These are phyloP conservation scores for Rhodotorula sp. DNA, from an alignment of 1,284 basidiomycete species.

Conservation along the genomic window DNA sequence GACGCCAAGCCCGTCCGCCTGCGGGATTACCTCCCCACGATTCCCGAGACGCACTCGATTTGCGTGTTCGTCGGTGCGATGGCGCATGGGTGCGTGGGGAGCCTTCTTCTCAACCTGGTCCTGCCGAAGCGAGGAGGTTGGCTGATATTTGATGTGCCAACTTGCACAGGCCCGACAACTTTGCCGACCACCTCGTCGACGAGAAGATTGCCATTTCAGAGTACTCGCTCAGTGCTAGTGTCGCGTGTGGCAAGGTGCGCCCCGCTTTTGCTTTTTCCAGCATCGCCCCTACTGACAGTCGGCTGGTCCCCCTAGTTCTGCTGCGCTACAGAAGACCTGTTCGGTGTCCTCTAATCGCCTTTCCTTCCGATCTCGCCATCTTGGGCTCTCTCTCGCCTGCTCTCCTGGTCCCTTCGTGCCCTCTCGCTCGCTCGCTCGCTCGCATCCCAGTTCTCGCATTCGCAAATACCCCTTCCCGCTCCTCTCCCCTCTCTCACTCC, in stretches of 20 bases:
- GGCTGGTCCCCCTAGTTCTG: constrained; percentile 57
- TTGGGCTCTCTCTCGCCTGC: neutral
- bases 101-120: neutral
- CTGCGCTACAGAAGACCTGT: constrained; percentile 58
- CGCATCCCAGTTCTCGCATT: neutral
- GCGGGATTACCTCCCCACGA: constrained; percentile 73
- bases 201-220: constrained; percentile 97
- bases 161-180: constrained; percentile 71
- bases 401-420: neutral
- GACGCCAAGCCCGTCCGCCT: constrained; percentile 83
- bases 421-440: neutral
- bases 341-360: constrained; percentile 48
- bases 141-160: neutral
- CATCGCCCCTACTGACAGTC: neutral
- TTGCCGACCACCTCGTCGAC: constrained; percentile 94
- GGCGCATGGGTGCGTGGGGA: constrained; percentile 67
- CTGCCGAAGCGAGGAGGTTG: neutral
- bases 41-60: constrained; percentile 82
- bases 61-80: constrained; percentile 98
- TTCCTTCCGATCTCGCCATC: neutral
- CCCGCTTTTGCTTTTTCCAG: neutral
- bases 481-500: neutral
- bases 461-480: constrained; percentile 3
- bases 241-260: constrained; percentile 91
- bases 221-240: constrained; percentile 79